Conservation (phyloP, 2,329 filamentous ascomycete species). For the Colletotrichum costaricense region DNA sequence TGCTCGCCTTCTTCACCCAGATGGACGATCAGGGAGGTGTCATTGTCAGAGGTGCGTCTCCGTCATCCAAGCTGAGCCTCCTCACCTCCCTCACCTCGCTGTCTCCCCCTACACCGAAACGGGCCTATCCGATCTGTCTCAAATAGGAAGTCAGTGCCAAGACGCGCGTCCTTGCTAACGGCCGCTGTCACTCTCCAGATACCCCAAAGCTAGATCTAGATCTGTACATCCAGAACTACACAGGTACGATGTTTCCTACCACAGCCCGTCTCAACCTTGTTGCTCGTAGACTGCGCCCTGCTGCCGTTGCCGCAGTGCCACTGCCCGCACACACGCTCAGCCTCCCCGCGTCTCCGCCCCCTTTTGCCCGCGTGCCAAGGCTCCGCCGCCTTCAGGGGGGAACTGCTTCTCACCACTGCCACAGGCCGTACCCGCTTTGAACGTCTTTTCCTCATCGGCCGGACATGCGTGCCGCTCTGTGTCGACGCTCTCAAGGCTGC, state of each 20-base stretch:
- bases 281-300: slow-evolving; percentile 25
- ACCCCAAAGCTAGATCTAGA: slow-evolving; percentile 90
- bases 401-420: slow-evolving; percentile 9
- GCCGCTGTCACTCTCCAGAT: slow-evolving; percentile 26
- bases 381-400: slow-evolving; percentile 11
- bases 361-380: slow-evolving; percentile 24
- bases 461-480: slow-evolving; percentile 78
- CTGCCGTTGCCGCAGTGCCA: slow-evolving; percentile 1
- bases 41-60: slow-evolving; percentile 58
- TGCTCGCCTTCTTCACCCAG: slow-evolving; percentile 57
- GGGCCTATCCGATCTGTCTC: not conserved
- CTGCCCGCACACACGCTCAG: slow-evolving; percentile 7
- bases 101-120: slow-evolving; percentile 18
- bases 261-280: slow-evolving; percentile 18
- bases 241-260: slow-evolving; percentile 63
- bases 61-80: slow-evolving; percentile 14
- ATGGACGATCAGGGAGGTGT: slow-evolving; percentile 59
- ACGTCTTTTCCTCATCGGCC: slow-evolving; percentile 85
- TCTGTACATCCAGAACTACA: slow-evolving; percentile 90
- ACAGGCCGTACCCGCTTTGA: slow-evolving; percentile 84
- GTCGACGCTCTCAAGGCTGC: slow-evolving; percentile 85
- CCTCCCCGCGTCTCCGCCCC: slow-evolving; percentile 25
- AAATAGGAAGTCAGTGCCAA: slow-evolving; percentile 26
- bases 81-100: slow-evolving; percentile 17
- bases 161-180: slow-evolving; percentile 34